phyloP scores from a whole-genome alignment of 169 alveolate species.

The Theileria parva region DNA sequence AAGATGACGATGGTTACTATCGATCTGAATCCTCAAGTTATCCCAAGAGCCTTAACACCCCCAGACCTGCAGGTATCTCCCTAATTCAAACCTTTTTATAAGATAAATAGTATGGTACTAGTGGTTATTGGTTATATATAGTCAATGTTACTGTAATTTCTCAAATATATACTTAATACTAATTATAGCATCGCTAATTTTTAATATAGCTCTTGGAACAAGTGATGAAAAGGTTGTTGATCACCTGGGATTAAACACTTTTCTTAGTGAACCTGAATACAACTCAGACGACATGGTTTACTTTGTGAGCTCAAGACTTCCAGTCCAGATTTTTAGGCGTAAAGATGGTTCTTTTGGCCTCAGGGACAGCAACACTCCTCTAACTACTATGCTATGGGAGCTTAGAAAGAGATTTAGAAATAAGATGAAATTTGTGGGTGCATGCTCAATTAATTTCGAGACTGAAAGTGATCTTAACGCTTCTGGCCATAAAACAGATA shows the following conservation, averaged over 20 bases:
- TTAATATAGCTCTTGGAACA: neutral
- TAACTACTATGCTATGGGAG: slow-evolving; percentile 61
- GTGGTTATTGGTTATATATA: too few relatives aligned
- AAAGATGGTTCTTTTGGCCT: slow-evolving; percentile 58
- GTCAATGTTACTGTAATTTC: neutral
- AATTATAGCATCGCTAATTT: neutral
- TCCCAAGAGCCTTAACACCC: neutral
- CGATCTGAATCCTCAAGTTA: slow-evolving; percentile 38
- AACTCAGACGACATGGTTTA: slow-evolving; percentile 44
- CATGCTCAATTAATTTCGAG: slow-evolving; percentile 35
- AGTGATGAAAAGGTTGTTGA: neutral
- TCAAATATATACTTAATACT: neutral
- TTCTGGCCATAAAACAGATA: neutral
- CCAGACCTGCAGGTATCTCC: neutral
- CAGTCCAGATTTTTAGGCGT: slow-evolving; percentile 46
- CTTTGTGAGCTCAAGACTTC: slow-evolving; percentile 60
- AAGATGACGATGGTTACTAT: slow-evolving; percentile 67
- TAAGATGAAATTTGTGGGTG: slow-evolving; percentile 59
- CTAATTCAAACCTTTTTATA: neutral
- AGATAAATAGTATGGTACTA: too few relatives aligned
- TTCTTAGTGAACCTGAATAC: slow-evolving; percentile 15
- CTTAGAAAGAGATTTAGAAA: slow-evolving; percentile 36
- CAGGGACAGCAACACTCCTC: slow-evolving; percentile 64
- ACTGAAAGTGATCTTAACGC: slow-evolving; percentile 17
- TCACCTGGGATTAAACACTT: neutral